phyloP scores from a whole-genome alignment of 176 grass and related monocot species.

The Dactylis glomerata region DNA sequence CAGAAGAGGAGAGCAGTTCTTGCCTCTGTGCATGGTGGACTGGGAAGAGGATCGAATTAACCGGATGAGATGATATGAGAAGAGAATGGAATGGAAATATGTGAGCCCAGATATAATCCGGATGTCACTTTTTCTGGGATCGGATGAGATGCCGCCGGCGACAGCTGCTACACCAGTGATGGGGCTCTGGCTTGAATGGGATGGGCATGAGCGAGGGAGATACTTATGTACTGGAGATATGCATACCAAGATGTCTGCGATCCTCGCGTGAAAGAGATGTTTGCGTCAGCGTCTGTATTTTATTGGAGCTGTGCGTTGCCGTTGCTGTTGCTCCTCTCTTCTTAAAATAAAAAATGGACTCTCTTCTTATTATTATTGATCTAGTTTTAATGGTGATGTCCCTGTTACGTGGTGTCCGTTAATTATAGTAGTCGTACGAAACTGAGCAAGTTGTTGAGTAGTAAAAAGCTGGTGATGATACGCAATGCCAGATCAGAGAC shows the following conservation, averaged over 20 bases:
- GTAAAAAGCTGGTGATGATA: not conserved
- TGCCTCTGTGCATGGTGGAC: constrained; percentile 22
- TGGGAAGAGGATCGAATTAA: not conserved
- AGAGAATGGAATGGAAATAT: not conserved
- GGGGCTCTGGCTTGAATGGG: not conserved
- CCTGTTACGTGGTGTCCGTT: not conserved
- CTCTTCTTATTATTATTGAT: not conserved
- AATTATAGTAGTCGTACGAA: not conserved
- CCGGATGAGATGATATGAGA: not conserved
- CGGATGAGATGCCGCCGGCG: not conserved
- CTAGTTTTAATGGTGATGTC: not conserved
- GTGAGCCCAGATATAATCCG: not conserved
- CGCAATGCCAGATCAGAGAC: not conserved
- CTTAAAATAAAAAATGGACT: not conserved
- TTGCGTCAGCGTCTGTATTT: not conserved
- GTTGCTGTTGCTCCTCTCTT: not conserved
- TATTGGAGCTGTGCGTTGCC: not conserved
- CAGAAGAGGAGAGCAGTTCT: not conserved
- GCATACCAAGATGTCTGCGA: not conserved
- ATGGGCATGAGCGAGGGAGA: not conserved
- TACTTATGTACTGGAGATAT: not conserved
- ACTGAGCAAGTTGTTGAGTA: not conserved
- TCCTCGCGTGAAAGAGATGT: constrained; percentile 14
- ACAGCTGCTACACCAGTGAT: not conserved
- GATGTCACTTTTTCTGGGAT: not conserved